Base-by-base conservation (phyloP, 2,329 filamentous ascomycete species). In the Ophiosphaerella herpotricha region DNA sequence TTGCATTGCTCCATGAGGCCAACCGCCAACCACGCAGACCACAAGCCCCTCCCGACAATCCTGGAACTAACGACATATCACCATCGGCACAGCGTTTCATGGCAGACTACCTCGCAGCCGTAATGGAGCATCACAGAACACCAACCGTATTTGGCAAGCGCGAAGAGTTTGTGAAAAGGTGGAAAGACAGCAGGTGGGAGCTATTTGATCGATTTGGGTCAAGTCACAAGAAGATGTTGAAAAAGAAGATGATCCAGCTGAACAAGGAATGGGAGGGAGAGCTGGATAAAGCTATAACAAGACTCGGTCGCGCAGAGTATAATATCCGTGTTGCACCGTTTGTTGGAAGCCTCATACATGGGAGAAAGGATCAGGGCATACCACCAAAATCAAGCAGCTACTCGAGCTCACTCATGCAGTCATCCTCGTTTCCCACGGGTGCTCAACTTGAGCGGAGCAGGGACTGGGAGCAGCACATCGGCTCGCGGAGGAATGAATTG, bases 91-190 rank as follows among this genome's bases (percentile, higher is more conserved):
- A 31, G 2, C 38, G 46, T 8, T 67, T 67, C 53, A 53, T 56
- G 16, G 48, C 35, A 1, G 11, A 39, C 3, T 66, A 62, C 32
- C 60, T 66, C 31, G 40, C 37, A 8, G 59, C 59, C 6, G 53
- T 66, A 0, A 40, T 66, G 9, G 62, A 68, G 31, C 58, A 61
- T 18, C 55, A 66, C 47, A 58, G 56, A 34, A 33, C 43, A 0
- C 54, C 57, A n/a, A 36, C 36, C 7, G 7, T 5, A 3, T 66
- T 64, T 33, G 16, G 18, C 0, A 41, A 26, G 4, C 47, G 62
- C 9, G 60, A 66, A 8, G 23, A 24, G 0, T 68, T 66, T 13
- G 26, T 68, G 9, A 7, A 36, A 3, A 32, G 54, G 3, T 66
- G 57, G 57, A 61, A 59, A 8, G n/a, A 9, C 0, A 35, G 43